Conservation (phyloP, 768 basidiomycete species). For the Hypholoma sublateritium region DNA sequence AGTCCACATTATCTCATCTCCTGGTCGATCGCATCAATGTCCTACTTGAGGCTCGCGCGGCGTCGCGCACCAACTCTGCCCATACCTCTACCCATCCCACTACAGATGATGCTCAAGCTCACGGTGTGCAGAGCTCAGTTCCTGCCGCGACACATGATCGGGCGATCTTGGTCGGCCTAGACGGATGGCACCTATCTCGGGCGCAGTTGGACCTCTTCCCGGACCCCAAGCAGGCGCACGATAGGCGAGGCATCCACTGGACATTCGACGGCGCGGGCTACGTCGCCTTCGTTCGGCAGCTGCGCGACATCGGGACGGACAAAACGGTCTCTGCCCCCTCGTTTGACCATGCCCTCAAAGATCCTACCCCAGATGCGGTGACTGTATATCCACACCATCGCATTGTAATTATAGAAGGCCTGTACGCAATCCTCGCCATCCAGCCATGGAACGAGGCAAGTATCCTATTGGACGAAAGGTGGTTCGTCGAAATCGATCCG, state of each 20-base stretch:
- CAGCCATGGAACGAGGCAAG: conserved; percentile 73
- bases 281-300: conserved; percentile 57
- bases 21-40: conserved; percentile 55
- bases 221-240: conserved; percentile 76
- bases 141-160: conserved; percentile 4
- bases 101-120: not conserved
- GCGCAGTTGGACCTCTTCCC: conserved; percentile 74
- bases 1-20: conserved; percentile 70
- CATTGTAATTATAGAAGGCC: conserved; percentile 84
- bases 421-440: conserved; percentile 80
- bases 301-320: conserved; percentile 37
- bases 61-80: not conserved
- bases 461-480: conserved; percentile 70
- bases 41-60: conserved; percentile 24
- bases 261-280: conserved; percentile 84
- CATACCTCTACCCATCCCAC: not conserved
- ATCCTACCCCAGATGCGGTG: conserved; percentile 66
- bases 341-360: conserved; percentile 87
- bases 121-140: not conserved
- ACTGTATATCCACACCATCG: conserved; percentile 63
- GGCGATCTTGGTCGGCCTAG: conserved; percentile 75
- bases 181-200: conserved; percentile 91
- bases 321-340: conserved; percentile 64
- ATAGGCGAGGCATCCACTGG: conserved; percentile 85
- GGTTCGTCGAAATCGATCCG: conserved; percentile 65